Percentiles rank a stretch among this genome's conserved stretches.
phyloP scores from a whole-genome alignment of 2,329 filamentous ascomycete genomes.

The Arthrobotrys pseudoclavata region DNA sequence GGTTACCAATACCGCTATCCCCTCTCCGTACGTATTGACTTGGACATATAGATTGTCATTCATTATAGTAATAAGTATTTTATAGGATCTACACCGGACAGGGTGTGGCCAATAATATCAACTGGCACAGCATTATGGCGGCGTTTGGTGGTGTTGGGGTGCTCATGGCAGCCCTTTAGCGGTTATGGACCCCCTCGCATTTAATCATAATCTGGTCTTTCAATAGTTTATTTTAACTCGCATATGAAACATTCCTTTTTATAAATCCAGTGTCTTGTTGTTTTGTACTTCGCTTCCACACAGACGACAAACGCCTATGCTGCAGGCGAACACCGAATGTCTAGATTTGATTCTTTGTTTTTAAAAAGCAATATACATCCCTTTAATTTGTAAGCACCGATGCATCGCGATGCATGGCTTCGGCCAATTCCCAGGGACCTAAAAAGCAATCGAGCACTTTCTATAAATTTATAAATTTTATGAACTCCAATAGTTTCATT shows the following conservation, averaged over 20 bases:
- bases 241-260: neutral
- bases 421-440: neutral
- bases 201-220: neutral
- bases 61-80: neutral
- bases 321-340: slow-evolving; percentile 5
- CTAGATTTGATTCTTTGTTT: neutral
- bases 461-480: slow-evolving; percentile 20
- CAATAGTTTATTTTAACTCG: slow-evolving; percentile 1
- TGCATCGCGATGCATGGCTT: neutral
- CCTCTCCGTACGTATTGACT: slow-evolving; percentile 36
- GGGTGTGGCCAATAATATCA: slow-evolving; percentile 33
- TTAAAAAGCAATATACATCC: slow-evolving; percentile 9
- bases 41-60: neutral
- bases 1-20: slow-evolving; percentile 12
- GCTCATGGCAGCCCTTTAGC: slow-evolving; percentile 34
- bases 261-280: neutral
- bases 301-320: slow-evolving; percentile 11
- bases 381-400: slow-evolving; percentile 16
- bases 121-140: slow-evolving; percentile 34
- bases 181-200: neutral
- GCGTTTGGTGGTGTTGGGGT: slow-evolving; percentile 46
- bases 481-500: neutral
- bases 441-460: neutral
- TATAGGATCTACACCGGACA: slow-evolving; percentile 42
- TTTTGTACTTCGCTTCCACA: neutral